Conservation (phyloP, 345 rosid species). For the Citrus cavaleriei region DNA sequence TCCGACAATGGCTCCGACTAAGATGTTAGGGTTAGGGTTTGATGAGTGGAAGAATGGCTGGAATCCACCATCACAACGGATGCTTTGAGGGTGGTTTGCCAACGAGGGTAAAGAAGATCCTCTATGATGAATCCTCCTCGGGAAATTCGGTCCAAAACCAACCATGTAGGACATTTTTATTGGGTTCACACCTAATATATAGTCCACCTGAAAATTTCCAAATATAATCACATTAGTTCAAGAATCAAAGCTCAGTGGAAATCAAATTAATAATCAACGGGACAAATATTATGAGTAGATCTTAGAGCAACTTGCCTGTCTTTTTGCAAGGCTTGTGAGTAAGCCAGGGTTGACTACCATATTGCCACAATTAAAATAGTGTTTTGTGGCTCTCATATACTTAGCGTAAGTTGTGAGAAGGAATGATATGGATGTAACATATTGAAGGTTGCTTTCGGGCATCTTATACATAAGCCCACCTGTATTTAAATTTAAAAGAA, state of each 20-base stretch:
- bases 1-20: constrained; percentile 79
- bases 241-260: not conserved
- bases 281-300: not conserved
- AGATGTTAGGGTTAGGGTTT: constrained; percentile 71
- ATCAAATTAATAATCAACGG: too few relatives aligned
- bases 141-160: constrained; percentile 68
- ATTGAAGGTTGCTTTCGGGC: constrained; percentile 72
- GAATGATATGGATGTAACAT: constrained; percentile 78
- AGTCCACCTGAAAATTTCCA: constrained; percentile 51
- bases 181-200: constrained; percentile 77
- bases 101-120: constrained; percentile 79
- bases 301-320: constrained; percentile 39
- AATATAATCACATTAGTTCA: not conserved
- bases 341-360: constrained; percentile 51
- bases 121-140: constrained; percentile 74
- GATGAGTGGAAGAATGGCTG: constrained; percentile 45
- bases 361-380: constrained; percentile 66
- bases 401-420: constrained; percentile 83
- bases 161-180: constrained; percentile 86
- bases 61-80: constrained; percentile 73
- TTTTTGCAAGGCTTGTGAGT: constrained; percentile 53
- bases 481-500: constrained; percentile 17
- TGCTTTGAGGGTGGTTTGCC: constrained; percentile 33
- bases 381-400: constrained; percentile 60
- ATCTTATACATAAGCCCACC: constrained; percentile 86